phyloP scores from a whole-genome alignment of 2,329 filamentous ascomycete genomes.

The Aspergillus unguis region DNA sequence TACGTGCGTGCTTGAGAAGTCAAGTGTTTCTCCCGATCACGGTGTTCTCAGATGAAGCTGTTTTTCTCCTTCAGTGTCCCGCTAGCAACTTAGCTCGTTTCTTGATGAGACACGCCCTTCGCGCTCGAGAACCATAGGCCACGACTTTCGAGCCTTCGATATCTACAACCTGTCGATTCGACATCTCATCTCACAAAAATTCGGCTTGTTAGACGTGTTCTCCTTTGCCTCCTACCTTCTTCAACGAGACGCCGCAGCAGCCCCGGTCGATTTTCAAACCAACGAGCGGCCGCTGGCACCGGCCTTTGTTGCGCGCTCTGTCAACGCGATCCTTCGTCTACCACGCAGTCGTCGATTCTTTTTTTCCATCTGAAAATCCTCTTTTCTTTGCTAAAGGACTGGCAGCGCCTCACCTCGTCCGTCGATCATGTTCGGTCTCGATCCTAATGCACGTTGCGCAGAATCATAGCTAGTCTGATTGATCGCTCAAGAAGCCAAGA shows the following conservation, averaged over 20 bases:
- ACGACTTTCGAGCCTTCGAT: conserved; percentile 5
- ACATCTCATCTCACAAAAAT: conserved; percentile 12
- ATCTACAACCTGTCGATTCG: conserved; percentile 17
- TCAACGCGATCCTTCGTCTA: conserved; percentile 1
- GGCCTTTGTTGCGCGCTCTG: conserved; percentile 13
- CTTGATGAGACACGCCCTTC: conserved; percentile 6
- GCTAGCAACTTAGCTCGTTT: conserved; percentile 11
- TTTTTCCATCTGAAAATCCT: neutral
- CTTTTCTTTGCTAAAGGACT: neutral
- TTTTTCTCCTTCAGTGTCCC: conserved; percentile 19
- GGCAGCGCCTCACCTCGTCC: conserved; percentile 4
- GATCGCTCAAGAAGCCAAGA: conserved; percentile 7
- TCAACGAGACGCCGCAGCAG: conserved; percentile 1
- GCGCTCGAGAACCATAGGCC: conserved; percentile 4
- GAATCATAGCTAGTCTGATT: conserved; percentile 17
- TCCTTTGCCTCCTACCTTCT: conserved; percentile 8
- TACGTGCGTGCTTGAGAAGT: neutral
- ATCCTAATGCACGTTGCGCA: conserved; percentile 11
- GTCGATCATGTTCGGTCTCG: conserved; percentile 22
- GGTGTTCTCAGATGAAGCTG: conserved; percentile 1
- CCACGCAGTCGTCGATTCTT: neutral
- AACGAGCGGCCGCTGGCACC: conserved; percentile 10
- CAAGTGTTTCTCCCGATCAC: neutral
- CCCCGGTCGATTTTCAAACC: conserved; percentile 14
- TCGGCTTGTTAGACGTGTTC: conserved; percentile 1